Evolutionary conservation across 352 stramenopile genomes (phyloP), one percentile per base, ranked within the genome.

Genomic region (Phytophthora sp.): DNA sequence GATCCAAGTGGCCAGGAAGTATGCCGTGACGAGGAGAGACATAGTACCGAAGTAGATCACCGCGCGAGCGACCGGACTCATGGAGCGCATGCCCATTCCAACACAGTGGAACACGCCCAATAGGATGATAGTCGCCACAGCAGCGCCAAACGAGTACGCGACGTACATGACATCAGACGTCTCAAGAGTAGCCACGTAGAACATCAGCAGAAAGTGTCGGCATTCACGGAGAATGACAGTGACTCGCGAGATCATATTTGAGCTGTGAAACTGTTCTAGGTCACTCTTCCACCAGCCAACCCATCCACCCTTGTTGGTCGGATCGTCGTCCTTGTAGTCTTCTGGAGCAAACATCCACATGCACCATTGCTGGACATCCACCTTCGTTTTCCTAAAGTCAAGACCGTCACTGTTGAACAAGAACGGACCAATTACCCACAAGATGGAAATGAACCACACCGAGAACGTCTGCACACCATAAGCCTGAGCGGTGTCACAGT

Each of bases 351-450:
- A 93, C 82, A 93, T 91, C 84, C 84, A 93, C 39, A 69, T 67
- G 24, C 77, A 76, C 84, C 84, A 93, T 24, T 75, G 69, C 4
- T 53, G 27, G 30, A 91, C 69, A 57, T 93, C 84, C 15, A 84
- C 80, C 59, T 91, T 93, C 4, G 82, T 91, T 69, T 93, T 93
- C 42, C 75, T 76, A 31, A 74, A 90, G 35, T 93, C 84, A 18
- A 93, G 76, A 36, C 84, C 84, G 24, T 93, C 84, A 64, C 80
- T 84, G 71, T 93, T 93, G 69, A 93, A 93, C n/a, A 93, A 67
- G 73, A 90, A 93, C 7, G 84, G 84, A 27, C 74, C 71, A 6
- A 89, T 52, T 16, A 90, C 66, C 82, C 82, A 93, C 24, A 90
- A 45, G 30, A 91, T 74, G 12, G 82, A 80, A 53, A 93, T 93